Conservation (phyloP, 2,329 filamentous ascomycete genomes). For the Colletotrichum echinochloae region DNA sequence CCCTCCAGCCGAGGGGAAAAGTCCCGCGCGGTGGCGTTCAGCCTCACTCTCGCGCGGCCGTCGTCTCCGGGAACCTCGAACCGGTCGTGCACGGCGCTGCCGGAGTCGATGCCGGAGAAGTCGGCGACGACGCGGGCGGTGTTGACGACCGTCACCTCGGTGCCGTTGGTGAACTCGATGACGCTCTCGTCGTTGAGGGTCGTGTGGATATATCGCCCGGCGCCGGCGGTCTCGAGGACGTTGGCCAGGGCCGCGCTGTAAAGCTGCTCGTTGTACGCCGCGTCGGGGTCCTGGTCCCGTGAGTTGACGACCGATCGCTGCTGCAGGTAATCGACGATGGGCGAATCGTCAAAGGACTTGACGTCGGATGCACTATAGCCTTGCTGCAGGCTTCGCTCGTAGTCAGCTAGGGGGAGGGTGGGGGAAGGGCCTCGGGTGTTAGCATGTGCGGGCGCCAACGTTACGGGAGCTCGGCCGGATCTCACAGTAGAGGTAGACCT, state of each 20-base stretch:
- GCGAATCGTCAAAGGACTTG: constrained; percentile 13
- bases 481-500: constrained; percentile 37
- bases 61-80: constrained; percentile 27
- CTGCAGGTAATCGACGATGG: constrained; percentile 33
- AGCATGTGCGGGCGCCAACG: too few species aligned
- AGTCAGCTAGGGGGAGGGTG: too few species aligned
- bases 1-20: constrained; percentile 18
- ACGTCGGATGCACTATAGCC: constrained; percentile 31
- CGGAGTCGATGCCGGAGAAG: constrained; percentile 35
- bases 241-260: constrained; percentile 30
- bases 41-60: neutral
- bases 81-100: constrained; percentile 26
- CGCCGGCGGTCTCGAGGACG: neutral
- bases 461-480: neutral
- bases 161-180: constrained; percentile 40
- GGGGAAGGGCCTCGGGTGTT: too few species aligned
- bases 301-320: constrained; percentile 38
- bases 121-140: constrained; percentile 20
- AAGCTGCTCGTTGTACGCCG: constrained; percentile 39
- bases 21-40: neutral
- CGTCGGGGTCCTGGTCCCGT: constrained; percentile 41
- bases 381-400: constrained; percentile 18
- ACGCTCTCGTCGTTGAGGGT: constrained; percentile 32
- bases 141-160: constrained; percentile 25
- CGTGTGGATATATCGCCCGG: constrained; percentile 15